Conservation (phyloP, 768 basidiomycete species). For the Suillus subluteus region DNA sequence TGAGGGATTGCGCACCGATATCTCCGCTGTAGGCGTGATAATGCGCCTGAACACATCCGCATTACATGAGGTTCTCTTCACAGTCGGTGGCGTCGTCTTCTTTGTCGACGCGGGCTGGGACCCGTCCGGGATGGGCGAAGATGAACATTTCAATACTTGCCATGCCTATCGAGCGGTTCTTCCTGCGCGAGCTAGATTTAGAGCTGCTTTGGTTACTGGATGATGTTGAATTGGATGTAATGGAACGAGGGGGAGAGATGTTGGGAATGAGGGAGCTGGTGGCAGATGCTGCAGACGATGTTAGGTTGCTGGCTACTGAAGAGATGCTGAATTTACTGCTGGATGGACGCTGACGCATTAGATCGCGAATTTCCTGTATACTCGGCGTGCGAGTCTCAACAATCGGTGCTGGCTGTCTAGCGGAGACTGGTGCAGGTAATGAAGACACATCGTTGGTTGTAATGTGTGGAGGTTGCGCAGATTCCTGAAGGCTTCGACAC, state of each 20-base stretch:
- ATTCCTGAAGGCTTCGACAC: not conserved
- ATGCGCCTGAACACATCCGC: constrained; percentile 4
- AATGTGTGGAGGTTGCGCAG: not conserved
- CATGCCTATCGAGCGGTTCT: not conserved
- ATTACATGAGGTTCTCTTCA: not conserved
- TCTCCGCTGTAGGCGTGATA: not conserved
- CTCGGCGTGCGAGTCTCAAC: not conserved
- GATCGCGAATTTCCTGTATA: constrained; percentile 9
- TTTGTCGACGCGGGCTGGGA: not conserved
- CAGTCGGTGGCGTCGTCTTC: not conserved
- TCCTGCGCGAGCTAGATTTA: not conserved
- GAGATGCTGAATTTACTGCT: not conserved
- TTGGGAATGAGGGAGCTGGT: not conserved
- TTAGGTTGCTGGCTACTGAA: not conserved
- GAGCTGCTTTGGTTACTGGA: not conserved
- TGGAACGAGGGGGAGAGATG: not conserved
- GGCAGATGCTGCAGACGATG: not conserved
- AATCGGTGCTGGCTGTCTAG: not conserved
- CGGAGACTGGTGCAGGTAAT: not conserved
- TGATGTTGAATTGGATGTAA: constrained; percentile 8
- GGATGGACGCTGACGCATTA: not conserved
- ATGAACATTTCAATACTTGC: constrained; percentile 6
- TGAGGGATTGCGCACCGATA: not conserved
- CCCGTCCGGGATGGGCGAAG: not conserved
- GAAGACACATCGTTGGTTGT: not conserved